Conservation (phyloP, 2,329 filamentous ascomycete genomes). For the Paraphaeosphaeria sporulosa region DNA sequence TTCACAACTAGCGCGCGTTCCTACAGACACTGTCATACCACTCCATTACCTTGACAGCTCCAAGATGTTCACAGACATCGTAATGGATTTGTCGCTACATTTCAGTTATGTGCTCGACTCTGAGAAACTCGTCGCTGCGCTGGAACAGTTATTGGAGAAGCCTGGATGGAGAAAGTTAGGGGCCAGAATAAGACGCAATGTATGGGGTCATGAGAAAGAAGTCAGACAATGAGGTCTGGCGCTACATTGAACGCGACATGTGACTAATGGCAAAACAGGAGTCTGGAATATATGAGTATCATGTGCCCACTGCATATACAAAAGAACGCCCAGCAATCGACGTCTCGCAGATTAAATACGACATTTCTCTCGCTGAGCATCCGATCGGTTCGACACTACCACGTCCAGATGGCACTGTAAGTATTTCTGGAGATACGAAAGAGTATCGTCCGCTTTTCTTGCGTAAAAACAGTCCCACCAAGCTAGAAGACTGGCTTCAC, state of each 20-base stretch:
- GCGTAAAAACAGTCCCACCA: slow-evolving; percentile 12
- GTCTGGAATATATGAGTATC: slow-evolving; percentile 49
- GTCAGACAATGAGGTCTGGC: not conserved
- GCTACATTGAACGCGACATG: not conserved
- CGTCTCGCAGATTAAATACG: slow-evolving; percentile 50
- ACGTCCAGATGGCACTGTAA: slow-evolving; percentile 13
- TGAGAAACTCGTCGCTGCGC: slow-evolving; percentile 45
- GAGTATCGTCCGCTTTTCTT: slow-evolving; percentile 14
- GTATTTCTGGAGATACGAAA: slow-evolving; percentile 11
- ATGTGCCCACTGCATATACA: slow-evolving; percentile 50
- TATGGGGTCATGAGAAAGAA: slow-evolving; percentile 24
- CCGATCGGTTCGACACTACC: slow-evolving; percentile 52
- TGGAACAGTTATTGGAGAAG: slow-evolving; percentile 51
- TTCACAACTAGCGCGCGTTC: slow-evolving; percentile 22
- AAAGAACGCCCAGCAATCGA: slow-evolving; percentile 50
- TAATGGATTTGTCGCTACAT: slow-evolving; percentile 40
- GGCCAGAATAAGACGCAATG: slow-evolving; percentile 54
- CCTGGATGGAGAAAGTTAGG: slow-evolving; percentile 59
- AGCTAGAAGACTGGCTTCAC: slow-evolving; percentile 28
- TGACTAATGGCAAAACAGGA: slow-evolving; percentile 22
- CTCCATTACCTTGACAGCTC: slow-evolving; percentile 15
- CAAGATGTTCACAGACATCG: slow-evolving; percentile 8
- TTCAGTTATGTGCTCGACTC: slow-evolving; percentile 59
- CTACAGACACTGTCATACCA: slow-evolving; percentile 33
- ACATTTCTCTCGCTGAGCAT: slow-evolving; percentile 52